These are phyloP conservation scores for Vicia faba DNA, from an alignment of 306 rosid genomes.

Conservation along the genomic window DNA sequence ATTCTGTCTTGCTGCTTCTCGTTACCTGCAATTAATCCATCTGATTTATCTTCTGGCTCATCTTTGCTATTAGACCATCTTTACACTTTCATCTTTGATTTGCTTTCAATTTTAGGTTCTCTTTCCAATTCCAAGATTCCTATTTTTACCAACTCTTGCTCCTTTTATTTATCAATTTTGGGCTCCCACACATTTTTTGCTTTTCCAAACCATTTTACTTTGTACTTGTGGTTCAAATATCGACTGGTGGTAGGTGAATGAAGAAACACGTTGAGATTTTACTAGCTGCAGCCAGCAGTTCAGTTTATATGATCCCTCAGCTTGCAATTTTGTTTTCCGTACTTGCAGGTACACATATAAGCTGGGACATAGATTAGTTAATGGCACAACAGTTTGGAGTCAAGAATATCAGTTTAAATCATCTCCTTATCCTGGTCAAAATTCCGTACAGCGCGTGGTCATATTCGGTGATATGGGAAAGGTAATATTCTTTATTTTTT, in stretches of 20 bases:
- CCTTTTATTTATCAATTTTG: no score
- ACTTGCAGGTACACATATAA: constrained; percentile 69
- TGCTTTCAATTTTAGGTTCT: no score
- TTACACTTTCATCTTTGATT: no score
- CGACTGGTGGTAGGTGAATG: neutral
- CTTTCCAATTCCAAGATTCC: no score
- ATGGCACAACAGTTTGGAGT: constrained; percentile 75
- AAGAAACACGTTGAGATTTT: constrained; percentile 16
- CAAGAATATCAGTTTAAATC: constrained; percentile 70
- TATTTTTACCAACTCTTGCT: no score
- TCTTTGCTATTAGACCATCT: no score
- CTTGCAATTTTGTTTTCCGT: constrained; percentile 10
- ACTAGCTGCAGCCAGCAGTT: constrained; percentile 31
- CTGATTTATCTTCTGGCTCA: no score
- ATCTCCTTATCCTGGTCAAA: constrained; percentile 94
- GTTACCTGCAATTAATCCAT: no score
- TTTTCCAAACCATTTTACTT: neutral
- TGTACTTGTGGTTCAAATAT: constrained; percentile 22
- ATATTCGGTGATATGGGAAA: constrained; percentile 98
- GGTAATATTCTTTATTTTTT: constrained; percentile 51
- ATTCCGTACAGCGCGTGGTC: constrained; percentile 78
- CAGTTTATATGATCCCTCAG: constrained; percentile 6
- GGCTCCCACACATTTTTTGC: neutral
- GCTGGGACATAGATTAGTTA: constrained; percentile 68
- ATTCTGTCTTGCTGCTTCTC: no score